Conservation (phyloP, 208 protist genomes). For the Trypanosoma lewisi region DNA sequence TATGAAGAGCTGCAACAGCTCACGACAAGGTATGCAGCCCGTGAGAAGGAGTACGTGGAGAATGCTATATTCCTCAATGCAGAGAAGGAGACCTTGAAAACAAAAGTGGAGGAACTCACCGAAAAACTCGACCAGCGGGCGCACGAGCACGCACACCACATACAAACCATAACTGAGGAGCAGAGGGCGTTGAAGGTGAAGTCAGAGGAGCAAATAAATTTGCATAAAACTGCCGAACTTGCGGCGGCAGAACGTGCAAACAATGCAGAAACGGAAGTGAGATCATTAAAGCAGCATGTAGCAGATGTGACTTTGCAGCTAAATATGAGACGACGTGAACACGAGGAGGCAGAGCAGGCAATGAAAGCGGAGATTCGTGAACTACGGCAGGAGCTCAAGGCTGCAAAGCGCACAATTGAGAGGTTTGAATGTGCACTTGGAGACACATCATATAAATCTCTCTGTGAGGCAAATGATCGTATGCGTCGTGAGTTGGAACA, state of each 20-base stretch:
- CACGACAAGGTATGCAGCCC: slow-evolving; percentile 29
- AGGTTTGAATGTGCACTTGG: slow-evolving; percentile 76
- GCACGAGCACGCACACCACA: slow-evolving; percentile 35
- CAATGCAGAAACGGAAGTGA: slow-evolving; percentile 46
- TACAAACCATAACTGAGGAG: slow-evolving; percentile 46
- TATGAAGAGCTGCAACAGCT: slow-evolving; percentile 57
- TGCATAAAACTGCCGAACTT: slow-evolving; percentile 23
- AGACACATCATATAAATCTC: slow-evolving; percentile 67
- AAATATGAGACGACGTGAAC: slow-evolving; percentile 13
- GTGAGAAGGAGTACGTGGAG: slow-evolving; percentile 75
- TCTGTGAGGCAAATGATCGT: slow-evolving; percentile 75
- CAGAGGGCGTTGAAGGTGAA: slow-evolving; percentile 33
- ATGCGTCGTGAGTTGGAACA: slow-evolving; percentile 54
- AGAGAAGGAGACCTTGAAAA: slow-evolving; percentile 66
- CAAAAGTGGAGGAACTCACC: slow-evolving; percentile 49
- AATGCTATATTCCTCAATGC: slow-evolving; percentile 78
- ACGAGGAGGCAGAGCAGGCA: slow-evolving; percentile 40
- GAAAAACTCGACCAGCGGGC: slow-evolving; percentile 33
- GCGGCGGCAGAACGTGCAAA: slow-evolving; percentile 50
- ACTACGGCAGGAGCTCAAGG: slow-evolving; percentile 57
- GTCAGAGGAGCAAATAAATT: slow-evolving; percentile 31
- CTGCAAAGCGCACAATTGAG: slow-evolving; percentile 83
- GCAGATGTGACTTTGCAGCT: slow-evolving; percentile 30
- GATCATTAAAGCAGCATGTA: slow-evolving; percentile 46
- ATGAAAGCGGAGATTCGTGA: slow-evolving; percentile 60